phyloP scores from a whole-genome alignment of 345 rosid species.

The Murraya paniculata region DNA sequence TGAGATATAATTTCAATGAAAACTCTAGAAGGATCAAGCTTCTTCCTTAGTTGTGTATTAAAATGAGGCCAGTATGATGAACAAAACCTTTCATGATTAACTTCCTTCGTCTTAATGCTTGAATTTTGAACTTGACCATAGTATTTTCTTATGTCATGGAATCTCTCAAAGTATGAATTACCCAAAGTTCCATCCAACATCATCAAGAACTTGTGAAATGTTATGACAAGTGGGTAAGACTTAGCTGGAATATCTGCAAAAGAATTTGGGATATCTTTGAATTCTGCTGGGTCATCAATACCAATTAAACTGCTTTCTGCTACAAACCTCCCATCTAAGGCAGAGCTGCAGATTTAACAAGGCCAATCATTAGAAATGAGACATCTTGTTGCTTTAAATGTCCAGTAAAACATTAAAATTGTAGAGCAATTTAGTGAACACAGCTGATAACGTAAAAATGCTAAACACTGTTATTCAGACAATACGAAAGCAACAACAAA shows the following conservation, averaged over 20 bases:
- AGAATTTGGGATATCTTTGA: constrained; percentile 45
- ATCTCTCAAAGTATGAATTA: constrained; percentile 45
- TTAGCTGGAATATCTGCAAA: constrained; percentile 28
- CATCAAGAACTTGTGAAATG: constrained; percentile 50
- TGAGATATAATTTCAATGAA: constrained; percentile 54
- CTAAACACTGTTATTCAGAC: too few relatives aligned
- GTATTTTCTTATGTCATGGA: constrained; percentile 29
- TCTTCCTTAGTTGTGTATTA: constrained; percentile 27
- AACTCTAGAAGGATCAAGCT: constrained; percentile 46
- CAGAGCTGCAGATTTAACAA: constrained; percentile 31
- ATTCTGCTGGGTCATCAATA: constrained; percentile 26
- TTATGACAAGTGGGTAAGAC: constrained; percentile 49
- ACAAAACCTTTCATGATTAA: constrained; percentile 43
- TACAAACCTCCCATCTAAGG: constrained; percentile 21
- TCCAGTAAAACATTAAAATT: background rate
- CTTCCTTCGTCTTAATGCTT: constrained; percentile 40
- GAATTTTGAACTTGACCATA: constrained; percentile 17
- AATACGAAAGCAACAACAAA: too few relatives aligned
- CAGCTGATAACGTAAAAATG: background rate
- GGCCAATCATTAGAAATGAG: background rate
- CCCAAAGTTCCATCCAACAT: constrained; percentile 62
- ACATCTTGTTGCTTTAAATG: background rate
- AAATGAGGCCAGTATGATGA: constrained; percentile 49
- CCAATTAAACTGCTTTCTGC: constrained; percentile 17
- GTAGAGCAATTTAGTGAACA: background rate